Evolutionary conservation across 2,329 filamentous ascomycete genomes (phyloP).

Genomic region (Fusarium sp.): DNA sequence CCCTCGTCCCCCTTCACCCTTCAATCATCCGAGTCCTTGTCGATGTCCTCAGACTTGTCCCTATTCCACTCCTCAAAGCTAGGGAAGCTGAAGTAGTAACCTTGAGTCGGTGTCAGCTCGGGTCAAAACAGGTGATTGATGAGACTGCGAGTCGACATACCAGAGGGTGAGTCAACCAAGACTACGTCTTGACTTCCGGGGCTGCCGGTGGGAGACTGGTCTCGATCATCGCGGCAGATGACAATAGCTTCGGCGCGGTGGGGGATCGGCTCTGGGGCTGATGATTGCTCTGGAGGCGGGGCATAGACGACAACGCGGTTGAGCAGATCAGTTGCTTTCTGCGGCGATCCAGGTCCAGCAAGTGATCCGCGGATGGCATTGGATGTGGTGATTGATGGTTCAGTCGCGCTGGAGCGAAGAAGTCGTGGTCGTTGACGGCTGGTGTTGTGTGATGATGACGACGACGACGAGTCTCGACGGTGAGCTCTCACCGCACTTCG

Average conservation of each 20-base stretch:
- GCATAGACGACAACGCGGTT: slow-evolving; percentile 65
- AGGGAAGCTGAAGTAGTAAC: slow-evolving; percentile 78
- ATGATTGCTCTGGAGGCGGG: slow-evolving; percentile 36
- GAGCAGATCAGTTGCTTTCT: slow-evolving; percentile 66
- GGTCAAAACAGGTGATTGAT: slow-evolving; percentile 36
- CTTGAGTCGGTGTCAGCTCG: slow-evolving; percentile 49
- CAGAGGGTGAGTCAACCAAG: slow-evolving; percentile 45
- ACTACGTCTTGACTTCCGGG: slow-evolving; percentile 40
- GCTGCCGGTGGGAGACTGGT: slow-evolving; percentile 36
- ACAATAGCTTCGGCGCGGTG: slow-evolving; percentile 41
- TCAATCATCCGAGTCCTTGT: slow-evolving; percentile 45
- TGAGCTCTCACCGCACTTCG: slow-evolving; percentile 43
- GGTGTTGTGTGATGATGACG: slow-evolving; percentile 37
- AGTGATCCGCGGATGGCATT: slow-evolving; percentile 65
- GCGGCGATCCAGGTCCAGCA: slow-evolving; percentile 60
- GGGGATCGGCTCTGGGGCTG: slow-evolving; percentile 30
- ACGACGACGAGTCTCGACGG: slow-evolving; percentile 44
- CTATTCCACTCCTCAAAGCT: slow-evolving; percentile 77
- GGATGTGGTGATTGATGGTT: slow-evolving; percentile 68
- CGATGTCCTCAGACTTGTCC: slow-evolving; percentile 44
- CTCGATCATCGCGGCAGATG: slow-evolving; percentile 37
- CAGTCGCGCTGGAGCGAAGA: slow-evolving; percentile 66
- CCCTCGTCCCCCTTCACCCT: slow-evolving; percentile 14
- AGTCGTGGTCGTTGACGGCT: slow-evolving; percentile 63
- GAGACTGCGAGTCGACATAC: slow-evolving; percentile 25